Evolutionary conservation across 1,284 basidiomycete genomes (phyloP), one percentile per base, ranked within the genome.

Genomic region (Lentinus polychrous): DNA sequence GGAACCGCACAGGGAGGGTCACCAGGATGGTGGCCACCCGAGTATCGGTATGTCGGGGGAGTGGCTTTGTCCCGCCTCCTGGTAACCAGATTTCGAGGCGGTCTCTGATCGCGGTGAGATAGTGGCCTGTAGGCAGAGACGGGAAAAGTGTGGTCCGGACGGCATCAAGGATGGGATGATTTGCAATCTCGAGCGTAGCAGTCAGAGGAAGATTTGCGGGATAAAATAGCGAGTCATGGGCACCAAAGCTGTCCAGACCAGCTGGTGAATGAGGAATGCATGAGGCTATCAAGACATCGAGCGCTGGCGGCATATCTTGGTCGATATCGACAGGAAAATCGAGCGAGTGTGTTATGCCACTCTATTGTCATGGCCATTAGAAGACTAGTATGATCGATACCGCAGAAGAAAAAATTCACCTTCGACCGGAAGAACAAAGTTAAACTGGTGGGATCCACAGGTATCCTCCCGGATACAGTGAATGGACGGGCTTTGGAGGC

Each of bases 321-420:
- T 83, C 80, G 45, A 86, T 74, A 58, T 89, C 84, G 55, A 89
- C 79, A 3, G 86, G 87, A 59, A 89, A 89, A 61, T 88, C 84
- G 22, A 90, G 71, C 4, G 86, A 82, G 60, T 90, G 84, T 0
- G 83, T 83, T 50, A 86, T 83, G 24, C 82, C 85, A 55, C 80
- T 82, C 87, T 90, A 49, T 50, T 15, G 5, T 14, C 18, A 24
- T 27, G 7, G 14, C 12, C 18, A 4, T 31, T n/a, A 43, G 23
- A 4, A 11, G 35, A 36, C 22, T 15, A 31, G 44, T 15, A 36
- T 33, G n/a, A 43, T 17, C 14, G 42, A 27, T 14, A 43, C 10
- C 14, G 27, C 3, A 27, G n/a, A 27, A 31, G 42, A 15, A n/a
- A 23, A 24, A 31, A 64, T 74, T 43, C 55, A 83, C 86, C 74